Evolutionary conservation across 805 yeast species (phyloP), one percentile per base, ranked within the genome.

Genomic region (Candida easanensis): DNA sequence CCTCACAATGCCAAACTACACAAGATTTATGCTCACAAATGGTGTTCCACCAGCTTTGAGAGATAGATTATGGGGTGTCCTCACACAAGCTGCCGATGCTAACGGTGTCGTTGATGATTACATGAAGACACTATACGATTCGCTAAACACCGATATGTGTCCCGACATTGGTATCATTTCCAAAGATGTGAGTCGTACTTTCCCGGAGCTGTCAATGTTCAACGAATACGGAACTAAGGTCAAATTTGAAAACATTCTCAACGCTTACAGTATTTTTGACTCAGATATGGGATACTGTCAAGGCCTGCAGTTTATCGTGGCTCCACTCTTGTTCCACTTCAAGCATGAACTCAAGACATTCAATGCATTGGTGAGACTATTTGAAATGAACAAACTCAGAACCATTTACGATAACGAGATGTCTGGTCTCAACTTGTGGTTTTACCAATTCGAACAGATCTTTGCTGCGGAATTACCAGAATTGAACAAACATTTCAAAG

Each of bases 271-370:
- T 38, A 76, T 79, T 49, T 80, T 77, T 54, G 85, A 80, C 60
- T 71, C 72, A 40, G 82, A 80, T 51, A 74, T 80, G 51, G 87
- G 87, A 10, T 80, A 80, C 54, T 80, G 87, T 57, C 87, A 80
- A 58, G 87, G 87, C 6, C 63, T 81, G 16, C 71, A 82, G 20
- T 81, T 81, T 52, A 63, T 80, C 35, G 84, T 79, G 11, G 84
- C 83, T 2, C 79, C 80, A 4, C 62, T 80, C 30, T 66, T 74
- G 46, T 70, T 70, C 53, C 73, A 71, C 43, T 67, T 67, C 60
- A 55, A 55, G 34, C 36, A 56, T 50, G 69, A 57, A 57, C 61
- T 66, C 52, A 52, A 54, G 38, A 79, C 71, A 15, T 80, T 73
- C 61, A 80, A 69, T 58, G 69, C 77, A 10, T 63, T 81, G 45